These are phyloP conservation scores for Linnemannia exigua DNA, from an alignment of 192 early-diverging fungal species.

Conservation along the genomic window DNA sequence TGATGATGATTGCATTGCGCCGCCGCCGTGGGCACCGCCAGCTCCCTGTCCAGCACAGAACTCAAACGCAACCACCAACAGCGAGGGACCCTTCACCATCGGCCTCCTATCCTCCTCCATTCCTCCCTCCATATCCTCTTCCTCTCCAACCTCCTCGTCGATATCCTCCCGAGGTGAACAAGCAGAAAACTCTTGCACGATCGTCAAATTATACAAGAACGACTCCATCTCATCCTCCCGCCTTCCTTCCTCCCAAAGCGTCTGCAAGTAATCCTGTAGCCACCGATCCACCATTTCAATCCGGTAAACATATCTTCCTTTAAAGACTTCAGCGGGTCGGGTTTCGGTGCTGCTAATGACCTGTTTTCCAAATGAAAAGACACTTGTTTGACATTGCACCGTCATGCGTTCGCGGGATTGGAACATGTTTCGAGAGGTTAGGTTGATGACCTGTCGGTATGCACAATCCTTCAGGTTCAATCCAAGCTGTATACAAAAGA, in stretches of 20 bases:
- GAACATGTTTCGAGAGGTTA: conserved; percentile 47
- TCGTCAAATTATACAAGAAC: conserved; percentile 37
- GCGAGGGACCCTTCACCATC: background rate
- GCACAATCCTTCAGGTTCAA: conserved; percentile 20
- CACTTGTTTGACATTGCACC: conserved; percentile 60
- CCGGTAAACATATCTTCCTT: conserved; percentile 60
- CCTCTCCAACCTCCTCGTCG: background rate
- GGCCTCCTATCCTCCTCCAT: background rate
- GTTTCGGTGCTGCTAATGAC: conserved; percentile 58
- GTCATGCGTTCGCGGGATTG: conserved; percentile 59
- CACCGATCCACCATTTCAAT: conserved; percentile 64
- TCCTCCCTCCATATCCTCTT: background rate
- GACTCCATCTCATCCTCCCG: conserved; percentile 26
- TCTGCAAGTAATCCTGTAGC: conserved; percentile 30
- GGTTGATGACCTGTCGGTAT: background rate
- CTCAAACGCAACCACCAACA: conserved; percentile 45
- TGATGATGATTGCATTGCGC: conserved; percentile 5
- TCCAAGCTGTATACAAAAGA: conserved; percentile 17
- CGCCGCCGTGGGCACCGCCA: too few species aligned
- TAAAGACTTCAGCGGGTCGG: conserved; percentile 55
- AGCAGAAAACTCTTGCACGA: conserved; percentile 32
- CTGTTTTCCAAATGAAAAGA: conserved; percentile 64
- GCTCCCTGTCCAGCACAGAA: conserved; percentile 21
- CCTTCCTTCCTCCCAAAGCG: background rate
- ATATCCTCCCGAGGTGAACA: background rate